Evolutionary conservation across 306 rosid genomes (phyloP).

Genomic region (Benincasa hispida): DNA sequence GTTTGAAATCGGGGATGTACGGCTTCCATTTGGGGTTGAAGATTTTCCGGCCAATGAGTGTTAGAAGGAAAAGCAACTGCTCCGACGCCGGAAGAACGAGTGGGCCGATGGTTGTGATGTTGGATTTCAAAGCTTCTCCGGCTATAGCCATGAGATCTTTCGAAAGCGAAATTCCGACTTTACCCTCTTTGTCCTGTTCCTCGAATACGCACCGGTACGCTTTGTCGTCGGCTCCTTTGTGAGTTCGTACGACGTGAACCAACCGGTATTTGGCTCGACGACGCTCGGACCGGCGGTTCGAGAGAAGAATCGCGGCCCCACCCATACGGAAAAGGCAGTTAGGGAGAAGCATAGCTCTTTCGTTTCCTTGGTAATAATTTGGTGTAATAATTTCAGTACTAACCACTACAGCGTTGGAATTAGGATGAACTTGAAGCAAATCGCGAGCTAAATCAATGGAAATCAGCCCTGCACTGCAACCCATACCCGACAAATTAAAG

Average conservation of each 20-base stretch:
- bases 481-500: conserved; percentile 92
- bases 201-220: conserved; percentile 71
- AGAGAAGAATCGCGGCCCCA: conserved; percentile 70
- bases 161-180: conserved; percentile 61
- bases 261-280: conserved; percentile 57
- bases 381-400: conserved; percentile 94
- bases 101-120: conserved; percentile 90
- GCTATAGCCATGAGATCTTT: conserved; percentile 98
- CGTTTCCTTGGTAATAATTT: conserved; percentile 79
- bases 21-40: conserved; percentile 90
- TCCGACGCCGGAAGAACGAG: conserved; percentile 92
- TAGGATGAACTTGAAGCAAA: conserved; percentile 83
- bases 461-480: conserved; percentile 82
- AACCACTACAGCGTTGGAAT: conserved; percentile 67
- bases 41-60: conserved; percentile 68
- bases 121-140: conserved; percentile 85
- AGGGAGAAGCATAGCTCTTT: conserved; percentile 90
- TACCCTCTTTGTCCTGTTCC: conserved; percentile 73
- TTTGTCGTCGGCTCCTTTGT: conserved; percentile 77
- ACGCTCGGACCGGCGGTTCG: conserved; percentile 44
- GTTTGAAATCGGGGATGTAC: conserved; percentile 83
- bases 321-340: conserved; percentile 95
- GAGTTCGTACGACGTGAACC: conserved; percentile 72
- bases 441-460: conserved; percentile 85
- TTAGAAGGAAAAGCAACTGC: conserved; percentile 61